Evolutionary conservation across 2,329 filamentous ascomycete species (phyloP), one percentile per base, ranked within the genome.

Genomic region (Cercospora berteroae): DNA sequence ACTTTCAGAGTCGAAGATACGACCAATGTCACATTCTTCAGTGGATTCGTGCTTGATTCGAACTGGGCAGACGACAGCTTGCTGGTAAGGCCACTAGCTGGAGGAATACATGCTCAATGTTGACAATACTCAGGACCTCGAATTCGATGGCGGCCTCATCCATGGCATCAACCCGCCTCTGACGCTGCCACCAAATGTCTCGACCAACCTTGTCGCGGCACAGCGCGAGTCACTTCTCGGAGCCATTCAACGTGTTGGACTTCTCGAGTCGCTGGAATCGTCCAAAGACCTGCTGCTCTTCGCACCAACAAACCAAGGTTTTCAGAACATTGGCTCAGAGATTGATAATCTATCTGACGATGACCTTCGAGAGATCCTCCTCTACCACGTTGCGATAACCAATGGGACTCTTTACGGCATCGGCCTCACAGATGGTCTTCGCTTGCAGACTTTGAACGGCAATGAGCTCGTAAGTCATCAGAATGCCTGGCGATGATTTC

Each of bases 21-120:
- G 0, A 67, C 74, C 3, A 69, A 78, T 31, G 77, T 79, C 3
- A 75, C 73, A 65, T 67, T 80, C 20, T 65, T 80, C 29, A 79
- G 76, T 44, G 78, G 78, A 58, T 58, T 58, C 29, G 55, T 58
- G 1, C 76, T 79, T 50, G 71, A 79, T 75, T 27, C 65, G 79
- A 68, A 77, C 77, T 31, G 71, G 68, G 50, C 55, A 65, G 62
- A 62, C 10, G 12, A 25, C 12, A 23, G 20, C 4, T 36, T 48
- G 18, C 42, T 42, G 27, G 39, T 63, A 31, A 58, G 55, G 3
- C 4, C 6, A 23, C 5, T 12, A 29, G 16, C 1, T 8, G 27
- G 3, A 4, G 29, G 10, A 29, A 2, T 31, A 36, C 8, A 10
- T 3, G 16, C 20, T 29, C n/a, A 29, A 25, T 5, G 5, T 23